phyloP scores from a whole-genome alignment of 768 basidiomycete genomes.

The Mycena rebaudengoi region DNA sequence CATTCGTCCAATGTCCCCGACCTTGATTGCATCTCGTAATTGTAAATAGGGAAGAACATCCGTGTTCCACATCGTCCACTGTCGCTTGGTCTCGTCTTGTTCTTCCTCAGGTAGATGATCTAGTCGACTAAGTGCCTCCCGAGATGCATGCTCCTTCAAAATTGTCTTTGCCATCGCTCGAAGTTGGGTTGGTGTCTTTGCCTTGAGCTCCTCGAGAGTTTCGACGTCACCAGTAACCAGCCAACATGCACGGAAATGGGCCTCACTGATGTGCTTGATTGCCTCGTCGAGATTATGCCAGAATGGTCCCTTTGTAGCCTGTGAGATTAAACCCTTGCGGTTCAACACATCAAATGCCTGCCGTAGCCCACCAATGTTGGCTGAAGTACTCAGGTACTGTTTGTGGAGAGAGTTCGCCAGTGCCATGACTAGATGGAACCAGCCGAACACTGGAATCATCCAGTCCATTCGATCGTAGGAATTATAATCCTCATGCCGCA shows the following conservation, averaged over 20 bases:
- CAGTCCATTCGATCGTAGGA: conserved; percentile 39
- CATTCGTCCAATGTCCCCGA: conserved; percentile 34
- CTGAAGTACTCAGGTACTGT: conserved; percentile 36
- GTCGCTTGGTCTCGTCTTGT: conserved; percentile 20
- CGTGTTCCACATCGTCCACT: conserved; percentile 30
- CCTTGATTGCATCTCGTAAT: conserved; percentile 31
- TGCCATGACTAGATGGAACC: conserved; percentile 44
- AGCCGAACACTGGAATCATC: conserved; percentile 36
- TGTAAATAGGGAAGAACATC: conserved; percentile 37
- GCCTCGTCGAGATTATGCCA: conserved; percentile 33
- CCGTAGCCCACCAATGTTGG: conserved; percentile 5
- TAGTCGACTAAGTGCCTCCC: conserved; percentile 22
- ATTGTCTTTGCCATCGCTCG: conserved; percentile 22
- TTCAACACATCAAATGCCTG: conserved; percentile 27
- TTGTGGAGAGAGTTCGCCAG: conserved; percentile 40
- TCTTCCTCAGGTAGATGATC: conserved; percentile 3
- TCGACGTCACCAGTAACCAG: conserved; percentile 22
- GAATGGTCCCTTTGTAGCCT: conserved; percentile 27
- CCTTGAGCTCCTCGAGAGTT: conserved; percentile 23
- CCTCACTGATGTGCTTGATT: conserved; percentile 35
- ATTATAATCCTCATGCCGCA: conserved; percentile 37
- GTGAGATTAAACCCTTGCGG: conserved; percentile 24
- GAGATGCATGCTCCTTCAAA: conserved; percentile 26
- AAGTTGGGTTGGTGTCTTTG: conserved; percentile 29
- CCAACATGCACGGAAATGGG: conserved; percentile 36